A percentile compares a stretch with the other conserved stretches of the same genome.
These are phyloP conservation scores for Peronospora farinosa DNA, from an alignment of 352 stramenopile genomes.

Conservation along the genomic window DNA sequence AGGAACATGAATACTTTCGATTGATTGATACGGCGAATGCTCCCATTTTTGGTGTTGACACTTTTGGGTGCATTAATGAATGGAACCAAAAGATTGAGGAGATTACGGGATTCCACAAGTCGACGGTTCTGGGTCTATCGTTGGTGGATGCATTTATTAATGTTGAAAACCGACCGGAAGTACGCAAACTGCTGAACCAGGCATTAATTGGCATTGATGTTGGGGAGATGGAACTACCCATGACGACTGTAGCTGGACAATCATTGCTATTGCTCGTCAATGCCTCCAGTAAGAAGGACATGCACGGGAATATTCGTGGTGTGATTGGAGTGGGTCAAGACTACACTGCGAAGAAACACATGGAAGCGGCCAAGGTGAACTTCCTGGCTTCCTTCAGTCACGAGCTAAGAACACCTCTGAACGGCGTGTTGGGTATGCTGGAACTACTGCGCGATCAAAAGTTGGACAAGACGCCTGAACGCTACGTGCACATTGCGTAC, in stretches of 20 bases:
- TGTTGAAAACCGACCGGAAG: conserved; percentile 40
- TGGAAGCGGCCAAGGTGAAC: conserved; percentile 61
- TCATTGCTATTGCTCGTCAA: conserved; percentile 56
- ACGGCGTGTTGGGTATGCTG: conserved; percentile 73
- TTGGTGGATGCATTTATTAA: conserved; percentile 64
- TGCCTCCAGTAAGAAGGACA: conserved; percentile 73
- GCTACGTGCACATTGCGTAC: conserved; percentile 67
- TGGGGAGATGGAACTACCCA: conserved; percentile 62
- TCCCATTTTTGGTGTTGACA: conserved; percentile 71
- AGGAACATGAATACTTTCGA: conserved; percentile 75
- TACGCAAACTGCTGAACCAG: conserved; percentile 54
- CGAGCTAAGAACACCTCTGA: conserved; percentile 64
- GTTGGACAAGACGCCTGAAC: conserved; percentile 49
- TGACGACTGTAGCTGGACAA: conserved; percentile 42
- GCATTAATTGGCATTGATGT: conserved; percentile 65
- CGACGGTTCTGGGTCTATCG: conserved; percentile 42
- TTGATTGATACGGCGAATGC: conserved; percentile 73
- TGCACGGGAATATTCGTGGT: conserved; percentile 82
- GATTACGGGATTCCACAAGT: conserved; percentile 66
- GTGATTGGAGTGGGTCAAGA: conserved; percentile 87
- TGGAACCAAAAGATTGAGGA: conserved; percentile 77
- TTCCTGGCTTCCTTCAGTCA: conserved; percentile 68
- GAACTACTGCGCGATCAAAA: conserved; percentile 63
- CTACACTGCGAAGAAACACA: conserved; percentile 76
- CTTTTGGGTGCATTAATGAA: conserved; percentile 65